phyloP scores from a whole-genome alignment of 2,329 filamentous ascomycete genomes.

The Neofusicoccum kwambonambiense region DNA sequence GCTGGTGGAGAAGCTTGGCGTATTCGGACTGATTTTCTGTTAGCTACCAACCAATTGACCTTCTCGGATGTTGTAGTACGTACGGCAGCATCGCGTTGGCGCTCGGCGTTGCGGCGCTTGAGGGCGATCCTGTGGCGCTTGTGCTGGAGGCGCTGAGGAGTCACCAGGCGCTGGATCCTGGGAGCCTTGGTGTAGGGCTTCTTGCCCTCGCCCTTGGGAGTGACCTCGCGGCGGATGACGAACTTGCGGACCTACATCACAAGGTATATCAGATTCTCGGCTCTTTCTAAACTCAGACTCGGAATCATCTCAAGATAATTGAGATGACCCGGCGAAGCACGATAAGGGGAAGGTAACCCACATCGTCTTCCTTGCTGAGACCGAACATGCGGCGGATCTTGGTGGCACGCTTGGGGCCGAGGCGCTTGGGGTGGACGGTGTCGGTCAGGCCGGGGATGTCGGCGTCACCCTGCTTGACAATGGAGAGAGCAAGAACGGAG shows the following conservation, averaged over 20 bases:
- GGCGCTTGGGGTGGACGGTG: constrained; percentile 96
- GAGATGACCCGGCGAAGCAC: constrained; percentile 32
- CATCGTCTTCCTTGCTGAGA: constrained; percentile 99
- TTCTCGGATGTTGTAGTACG: constrained; percentile 40
- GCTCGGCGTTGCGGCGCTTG: constrained; percentile 96
- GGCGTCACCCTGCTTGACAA: constrained; percentile 96
- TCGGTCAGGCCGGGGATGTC: constrained; percentile 97
- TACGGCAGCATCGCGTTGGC: constrained; percentile 98
- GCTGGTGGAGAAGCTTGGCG: constrained; percentile 92
- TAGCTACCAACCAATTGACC: constrained; percentile 29
- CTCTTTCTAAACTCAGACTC: constrained; percentile 24
- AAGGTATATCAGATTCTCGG: constrained; percentile 50
- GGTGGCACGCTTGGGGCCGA: constrained; percentile 98
- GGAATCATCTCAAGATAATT: constrained; percentile 53
- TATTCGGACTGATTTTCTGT: constrained; percentile 78
- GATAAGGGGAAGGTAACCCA: constrained; percentile 60
- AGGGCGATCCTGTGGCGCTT: constrained; percentile 97
- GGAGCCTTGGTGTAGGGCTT: constrained; percentile 99
- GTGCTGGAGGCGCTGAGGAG: constrained; percentile 99
- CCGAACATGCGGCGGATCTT: constrained; percentile 99
- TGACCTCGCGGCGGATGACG: constrained; percentile 97
- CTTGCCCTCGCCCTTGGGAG: constrained; percentile 96
- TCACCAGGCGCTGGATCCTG: constrained; percentile 99
- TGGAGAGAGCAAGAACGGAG: constrained; percentile 86
- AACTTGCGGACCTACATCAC: constrained; percentile 88